Evolutionary conservation across 192 early-diverging fungal genomes (phyloP).

Genomic region (Entomortierella beljakovae): DNA sequence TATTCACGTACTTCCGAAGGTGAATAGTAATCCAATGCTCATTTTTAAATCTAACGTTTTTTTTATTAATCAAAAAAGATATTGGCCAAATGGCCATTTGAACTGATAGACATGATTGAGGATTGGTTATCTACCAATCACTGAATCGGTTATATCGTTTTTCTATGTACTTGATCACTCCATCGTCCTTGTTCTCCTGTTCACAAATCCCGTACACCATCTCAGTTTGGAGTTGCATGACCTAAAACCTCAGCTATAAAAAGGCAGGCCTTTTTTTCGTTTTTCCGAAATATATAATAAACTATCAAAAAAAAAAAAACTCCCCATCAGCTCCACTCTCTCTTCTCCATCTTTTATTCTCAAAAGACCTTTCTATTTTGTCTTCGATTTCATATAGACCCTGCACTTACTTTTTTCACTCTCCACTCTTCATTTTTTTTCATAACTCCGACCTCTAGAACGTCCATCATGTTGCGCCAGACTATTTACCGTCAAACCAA

Average conservation of each 20-base stretch:
- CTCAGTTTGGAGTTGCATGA: too few species aligned
- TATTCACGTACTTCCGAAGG: background rate
- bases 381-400: too few species aligned
- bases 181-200: background rate
- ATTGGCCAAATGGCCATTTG: too few species aligned
- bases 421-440: slow-evolving; percentile 2
- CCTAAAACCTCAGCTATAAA: background rate
- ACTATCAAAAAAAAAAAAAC: background rate
- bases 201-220: background rate
- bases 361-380: background rate
- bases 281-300: background rate
- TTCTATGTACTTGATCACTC: background rate
- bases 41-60: too few species aligned
- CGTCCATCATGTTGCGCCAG: slow-evolving; percentile 33
- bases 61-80: too few species aligned
- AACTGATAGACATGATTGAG: too few species aligned
- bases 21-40: background rate
- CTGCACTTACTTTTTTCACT: background rate
- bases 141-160: too few species aligned
- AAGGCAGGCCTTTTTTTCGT: background rate
- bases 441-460: background rate
- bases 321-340: background rate
- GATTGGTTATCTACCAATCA: too few species aligned
- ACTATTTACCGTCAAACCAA: slow-evolving; percentile 29
- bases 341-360: background rate